Percentiles rank a stretch among this genome's conserved stretches.
Conservation (phyloP, 164 flowering plant species). For the Chimonanthus praecox region DNA sequence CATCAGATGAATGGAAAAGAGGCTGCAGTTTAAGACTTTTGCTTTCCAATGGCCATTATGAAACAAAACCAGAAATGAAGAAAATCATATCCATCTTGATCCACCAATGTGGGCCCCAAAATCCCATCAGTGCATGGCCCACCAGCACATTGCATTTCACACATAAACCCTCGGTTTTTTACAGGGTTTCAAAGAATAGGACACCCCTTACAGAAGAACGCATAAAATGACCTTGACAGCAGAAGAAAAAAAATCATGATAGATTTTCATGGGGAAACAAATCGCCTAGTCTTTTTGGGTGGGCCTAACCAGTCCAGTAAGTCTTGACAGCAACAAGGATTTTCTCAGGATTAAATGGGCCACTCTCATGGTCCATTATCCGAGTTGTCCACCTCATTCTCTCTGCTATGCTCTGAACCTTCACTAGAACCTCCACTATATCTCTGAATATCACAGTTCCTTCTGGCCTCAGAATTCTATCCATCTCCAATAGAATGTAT, state of each 20-base stretch:
- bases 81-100: not conserved
- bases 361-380: constrained; percentile 85
- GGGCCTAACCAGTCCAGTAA: constrained; percentile 78
- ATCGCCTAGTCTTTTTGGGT: constrained; percentile 9
- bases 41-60: not conserved
- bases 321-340: constrained; percentile 81
- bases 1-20: not conserved
- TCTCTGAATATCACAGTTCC: constrained; percentile 92
- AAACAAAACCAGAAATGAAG: not conserved
- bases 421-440: constrained; percentile 70
- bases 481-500: constrained; percentile 88
- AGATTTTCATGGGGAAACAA: not conserved
- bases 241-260: not conserved
- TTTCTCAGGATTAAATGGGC: constrained; percentile 92
- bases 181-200: constrained; percentile 1
- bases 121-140: not conserved
- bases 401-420: constrained; percentile 65
- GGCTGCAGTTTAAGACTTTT: not conserved
- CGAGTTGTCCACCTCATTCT: constrained; percentile 92
- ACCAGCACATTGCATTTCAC: not conserved
- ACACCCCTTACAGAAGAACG: not conserved
- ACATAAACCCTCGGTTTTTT: not conserved
- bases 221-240: not conserved
- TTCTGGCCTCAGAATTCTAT: constrained; percentile 91
- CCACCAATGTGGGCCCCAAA: not conserved